Conservation (phyloP, 306 rosid genomes). For the Canavalia ensiformis region DNA sequence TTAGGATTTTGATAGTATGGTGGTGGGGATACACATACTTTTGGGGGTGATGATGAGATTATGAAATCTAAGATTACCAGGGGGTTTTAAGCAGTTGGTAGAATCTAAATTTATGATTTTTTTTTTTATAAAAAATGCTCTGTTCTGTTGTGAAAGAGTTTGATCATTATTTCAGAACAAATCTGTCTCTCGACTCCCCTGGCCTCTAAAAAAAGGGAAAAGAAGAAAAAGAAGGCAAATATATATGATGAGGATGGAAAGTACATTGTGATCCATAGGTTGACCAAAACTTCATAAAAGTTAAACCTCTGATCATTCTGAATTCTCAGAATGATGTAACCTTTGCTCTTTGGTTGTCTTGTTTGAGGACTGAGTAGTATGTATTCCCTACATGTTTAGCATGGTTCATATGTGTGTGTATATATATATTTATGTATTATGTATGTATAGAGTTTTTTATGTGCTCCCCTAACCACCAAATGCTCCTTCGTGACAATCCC, state of each 20-base stretch:
- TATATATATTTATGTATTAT: too few species aligned
- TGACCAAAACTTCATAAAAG: neutral
- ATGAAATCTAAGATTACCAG: neutral
- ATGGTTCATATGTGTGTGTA: neutral
- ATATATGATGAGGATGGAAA: neutral
- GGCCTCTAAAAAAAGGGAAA: neutral
- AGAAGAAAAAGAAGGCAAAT: neutral
- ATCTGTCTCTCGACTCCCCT: neutral
- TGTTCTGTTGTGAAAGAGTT: constrained; percentile 11
- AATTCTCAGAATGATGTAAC: neutral
- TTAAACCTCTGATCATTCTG: neutral
- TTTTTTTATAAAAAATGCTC: neutral
- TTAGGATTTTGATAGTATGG: neutral
- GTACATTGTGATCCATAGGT: neutral
- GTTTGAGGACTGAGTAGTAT: neutral
- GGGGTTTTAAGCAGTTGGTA: neutral
- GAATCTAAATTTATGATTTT: neutral
- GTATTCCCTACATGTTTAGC: neutral
- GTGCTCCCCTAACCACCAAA: too few species aligned
- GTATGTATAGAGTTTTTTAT: neutral
- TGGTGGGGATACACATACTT: neutral
- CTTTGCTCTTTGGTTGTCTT: neutral
- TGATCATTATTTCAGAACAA: neutral
- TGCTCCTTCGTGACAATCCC: neutral
- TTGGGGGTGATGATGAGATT: neutral